A percentile compares a stretch with the other conserved stretches of the same genome.
Conservation (phyloP, 2,329 filamentous ascomycete genomes). For the Cordyceps farinosa region DNA sequence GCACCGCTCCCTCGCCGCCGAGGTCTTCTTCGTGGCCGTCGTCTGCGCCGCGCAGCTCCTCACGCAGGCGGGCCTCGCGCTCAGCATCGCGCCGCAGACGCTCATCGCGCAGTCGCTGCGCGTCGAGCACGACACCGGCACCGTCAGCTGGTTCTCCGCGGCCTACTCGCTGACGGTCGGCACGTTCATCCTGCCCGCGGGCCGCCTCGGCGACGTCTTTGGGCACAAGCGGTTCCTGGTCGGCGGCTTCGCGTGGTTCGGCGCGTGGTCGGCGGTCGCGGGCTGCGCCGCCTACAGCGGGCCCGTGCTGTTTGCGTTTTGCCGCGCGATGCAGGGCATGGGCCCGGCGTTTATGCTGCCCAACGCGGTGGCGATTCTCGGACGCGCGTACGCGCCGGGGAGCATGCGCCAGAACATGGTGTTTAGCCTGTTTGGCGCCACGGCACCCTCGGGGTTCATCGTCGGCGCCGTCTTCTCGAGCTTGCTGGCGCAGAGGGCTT, state of each 20-base stretch:
- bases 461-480: conserved; percentile 29
- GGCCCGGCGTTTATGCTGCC: conserved; percentile 54
- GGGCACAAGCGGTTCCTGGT: conserved; percentile 51
- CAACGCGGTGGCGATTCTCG: conserved; percentile 55
- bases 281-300: conserved; percentile 37
- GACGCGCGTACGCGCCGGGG: conserved; percentile 44
- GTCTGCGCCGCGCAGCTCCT: conserved; percentile 25
- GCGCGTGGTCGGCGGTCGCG: conserved; percentile 43
- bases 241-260: conserved; percentile 48
- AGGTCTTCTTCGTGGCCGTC: conserved; percentile 3
- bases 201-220: conserved; percentile 50
- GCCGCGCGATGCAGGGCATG: conserved; percentile 49
- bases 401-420: conserved; percentile 32
- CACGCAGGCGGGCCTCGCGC: conserved; percentile 23
- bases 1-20: neutral
- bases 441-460: conserved; percentile 31
- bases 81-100: conserved; percentile 29
- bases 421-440: conserved; percentile 34
- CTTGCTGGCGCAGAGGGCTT: conserved; percentile 29
- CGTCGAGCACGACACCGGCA: conserved; percentile 37
- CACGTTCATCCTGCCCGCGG: conserved; percentile 51
- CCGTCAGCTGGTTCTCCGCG: conserved; percentile 50
- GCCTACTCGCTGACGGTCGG: conserved; percentile 51
- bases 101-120: conserved; percentile 43
- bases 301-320: conserved; percentile 42